Evolutionary conservation across 306 rosid genomes (phyloP), one percentile per base, ranked within the genome.

Genomic region (Fagus crenata): DNA sequence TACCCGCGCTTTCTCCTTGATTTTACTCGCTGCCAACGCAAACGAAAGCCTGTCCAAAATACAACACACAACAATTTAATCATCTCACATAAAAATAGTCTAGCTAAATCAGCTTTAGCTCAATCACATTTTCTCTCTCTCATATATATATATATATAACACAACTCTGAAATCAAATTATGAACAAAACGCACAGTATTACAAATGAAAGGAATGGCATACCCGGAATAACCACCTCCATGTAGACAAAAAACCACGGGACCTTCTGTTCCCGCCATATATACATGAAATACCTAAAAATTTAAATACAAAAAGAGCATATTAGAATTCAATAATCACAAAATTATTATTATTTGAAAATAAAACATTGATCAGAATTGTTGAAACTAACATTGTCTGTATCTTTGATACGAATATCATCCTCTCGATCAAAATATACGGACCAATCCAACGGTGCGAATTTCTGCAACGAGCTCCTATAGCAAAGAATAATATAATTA

Each of bases 221-320:
- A 95, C 98, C 98, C 98, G 46, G 93, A 90, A 82, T 84, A 92
- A 64, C 98, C 98, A 69, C 98, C 98, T 79, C 98, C 97, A 67
- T 95, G 98, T 43, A 95, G 87, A 84, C 96, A 95, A 78, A 95
- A 89, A 18, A 95, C 93, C 79, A 95, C 97, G 0, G 98, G 97
- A 0, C 98, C 98, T 83, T 95, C 98, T 49, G 88, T 88, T 90
- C 98, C 97, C 41, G 97, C 97, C 90, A 69, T 85, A 80, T 92
- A 95, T 69, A 95, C 87, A 89, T 95, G 98, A 85, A 95, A 95
- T 4, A 90, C 90, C 98, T 95, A 82, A 80, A 86, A 82, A 81
- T 72, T 73, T n/a, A 73, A 77, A 56, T 28, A 46, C 42, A 61
- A 71, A 74, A 18, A 71, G 43, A 36, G 9, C 5, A 11, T 17